phyloP scores from a whole-genome alignment of 768 basidiomycete species.

The Fomitopsis pulvina region DNA sequence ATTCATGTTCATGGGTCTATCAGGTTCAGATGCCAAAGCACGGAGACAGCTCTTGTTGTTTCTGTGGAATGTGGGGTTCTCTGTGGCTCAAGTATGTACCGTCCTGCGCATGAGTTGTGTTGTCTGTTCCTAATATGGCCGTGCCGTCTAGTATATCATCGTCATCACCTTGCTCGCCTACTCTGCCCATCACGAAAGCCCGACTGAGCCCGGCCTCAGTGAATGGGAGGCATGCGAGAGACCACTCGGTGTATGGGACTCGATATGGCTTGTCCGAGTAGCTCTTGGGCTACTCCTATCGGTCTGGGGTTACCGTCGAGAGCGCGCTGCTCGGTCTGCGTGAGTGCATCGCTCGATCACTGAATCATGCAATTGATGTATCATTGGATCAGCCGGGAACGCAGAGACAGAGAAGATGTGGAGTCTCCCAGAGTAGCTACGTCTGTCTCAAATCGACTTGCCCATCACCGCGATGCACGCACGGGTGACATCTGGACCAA shows the following conservation, averaged over 20 bases:
- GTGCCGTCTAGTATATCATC: constrained; percentile 36
- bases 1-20: constrained; percentile 37
- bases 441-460: not conserved
- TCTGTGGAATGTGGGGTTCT: constrained; percentile 44
- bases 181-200: constrained; percentile 42
- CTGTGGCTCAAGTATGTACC: constrained; percentile 44
- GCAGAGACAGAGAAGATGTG: not conserved
- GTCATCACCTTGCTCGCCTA: constrained; percentile 46
- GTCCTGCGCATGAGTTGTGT: constrained; percentile 1
- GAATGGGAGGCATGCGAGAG: constrained; percentile 62
- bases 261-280: constrained; percentile 55
- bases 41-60: constrained; percentile 50
- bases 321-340: constrained; percentile 16
- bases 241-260: constrained; percentile 63
- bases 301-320: constrained; percentile 48
- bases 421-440: not conserved
- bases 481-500: not conserved
- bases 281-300: constrained; percentile 41
- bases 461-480: not conserved
- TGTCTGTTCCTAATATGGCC: not conserved
- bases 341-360: constrained; percentile 7
- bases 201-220: constrained; percentile 29
- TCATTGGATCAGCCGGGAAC: not conserved
- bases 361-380: not conserved
- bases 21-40: constrained; percentile 42